Base-by-base conservation (phyloP, 2,329 filamentous ascomycete genomes). In the Cladosporium sp. region DNA sequence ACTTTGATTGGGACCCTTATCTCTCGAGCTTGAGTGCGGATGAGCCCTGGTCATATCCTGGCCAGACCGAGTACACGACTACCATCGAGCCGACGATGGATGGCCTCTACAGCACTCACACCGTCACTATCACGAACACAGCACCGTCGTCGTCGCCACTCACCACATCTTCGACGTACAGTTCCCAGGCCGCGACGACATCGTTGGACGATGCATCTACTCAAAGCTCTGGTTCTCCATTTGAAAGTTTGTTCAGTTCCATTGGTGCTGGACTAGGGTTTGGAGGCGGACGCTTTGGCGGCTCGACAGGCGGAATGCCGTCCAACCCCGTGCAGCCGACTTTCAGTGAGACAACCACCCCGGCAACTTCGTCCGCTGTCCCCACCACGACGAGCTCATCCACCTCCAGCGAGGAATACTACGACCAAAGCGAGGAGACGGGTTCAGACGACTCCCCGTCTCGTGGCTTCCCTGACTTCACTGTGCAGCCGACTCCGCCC, bases 71-170 rank as follows among this genome's bases (percentile, higher is more conserved):
- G 14, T 35, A 49, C 31, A 42, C 40, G 7, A 49, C 46, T 35
- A 35, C 31, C 13, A 49, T 49, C 22, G 46, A 49, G 40, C 46
- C 46, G 8, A 49, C 46, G 14, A 31, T 43, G 22, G 16, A 18
- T 43, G 48, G 48, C n/a, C 31, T 50, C 9, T 43, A 31, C 31
- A 41, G 31, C 16, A 35, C 48, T 9, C 40, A 50, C 18, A 50
- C 48, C 8, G 31, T 50, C 38, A 59, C 58, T 11, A 43, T 58
- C 22, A 59, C 58, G 16, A 56, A 54, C 40, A 58, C 58, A 22
- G 52, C 56, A 43, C 52, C 57, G 16, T n/a, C 35, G 16, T 14
- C 10, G n/a, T 4, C 35, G 10, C 35, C n/a, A 14, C 35, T 9
- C 35, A 34, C 28, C 22, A 48, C 40, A 8, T 42, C 54, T 10